These are phyloP conservation scores for Rossbeevera mucosa DNA, from an alignment of 768 basidiomycete genomes.

Conservation along the genomic window DNA sequence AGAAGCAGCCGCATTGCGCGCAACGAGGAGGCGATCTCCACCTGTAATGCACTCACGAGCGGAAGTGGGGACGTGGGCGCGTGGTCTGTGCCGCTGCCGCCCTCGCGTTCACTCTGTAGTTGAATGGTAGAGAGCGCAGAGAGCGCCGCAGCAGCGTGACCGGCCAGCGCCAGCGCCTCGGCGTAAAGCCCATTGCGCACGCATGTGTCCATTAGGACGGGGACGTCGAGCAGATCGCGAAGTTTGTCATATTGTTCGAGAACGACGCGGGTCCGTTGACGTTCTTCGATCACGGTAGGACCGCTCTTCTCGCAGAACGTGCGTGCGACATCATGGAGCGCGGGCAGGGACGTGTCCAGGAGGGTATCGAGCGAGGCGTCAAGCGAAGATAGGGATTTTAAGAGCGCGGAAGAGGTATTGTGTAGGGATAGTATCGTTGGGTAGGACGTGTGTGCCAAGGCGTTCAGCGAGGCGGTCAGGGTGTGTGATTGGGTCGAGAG, in stretches of 20 bases:
- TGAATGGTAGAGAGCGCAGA: conserved; percentile 34
- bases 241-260: conserved; percentile 93
- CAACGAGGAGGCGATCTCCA: conserved; percentile 64
- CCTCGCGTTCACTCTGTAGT: conserved; percentile 21
- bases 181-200: conserved; percentile 89
- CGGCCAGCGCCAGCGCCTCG: conserved; percentile 83
- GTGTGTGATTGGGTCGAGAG: conserved; percentile 84
- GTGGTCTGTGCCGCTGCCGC: conserved; percentile 24
- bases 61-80: conserved; percentile 14
- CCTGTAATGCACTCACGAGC: conserved; percentile 47
- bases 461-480: conserved; percentile 83
- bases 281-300: conserved; percentile 59
- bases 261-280: conserved; percentile 76
- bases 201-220: conserved; percentile 87
- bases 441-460: conserved; percentile 87
- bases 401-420: conserved; percentile 68
- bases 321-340: conserved; percentile 67
- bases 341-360: conserved; percentile 63
- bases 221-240: conserved; percentile 85
- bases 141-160: conserved; percentile 58
- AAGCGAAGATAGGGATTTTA: conserved; percentile 67
- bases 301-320: conserved; percentile 73
- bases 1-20: conserved; percentile 71
- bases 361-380: conserved; percentile 69
- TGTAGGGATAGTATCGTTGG: conserved; percentile 90